These are phyloP conservation scores for Ascochyta koolunga DNA, from an alignment of 2,329 filamentous ascomycete genomes.

Conservation along the genomic window DNA sequence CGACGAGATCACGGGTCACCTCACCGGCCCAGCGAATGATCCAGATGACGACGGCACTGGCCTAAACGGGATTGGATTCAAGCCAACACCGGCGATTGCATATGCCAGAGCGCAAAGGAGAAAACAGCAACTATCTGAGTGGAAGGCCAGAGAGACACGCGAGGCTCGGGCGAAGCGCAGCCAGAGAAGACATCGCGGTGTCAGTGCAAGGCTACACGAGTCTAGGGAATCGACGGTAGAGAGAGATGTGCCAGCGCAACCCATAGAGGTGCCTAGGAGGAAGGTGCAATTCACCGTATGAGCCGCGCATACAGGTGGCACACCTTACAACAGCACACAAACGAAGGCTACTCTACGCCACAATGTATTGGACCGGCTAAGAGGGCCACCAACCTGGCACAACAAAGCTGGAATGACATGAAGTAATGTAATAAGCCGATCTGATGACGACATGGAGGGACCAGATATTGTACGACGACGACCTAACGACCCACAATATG, in stretches of 20 bases:
- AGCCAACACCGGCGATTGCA: conserved; percentile 64
- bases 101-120: conserved; percentile 62
- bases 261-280: conserved; percentile 25
- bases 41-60: conserved; percentile 67
- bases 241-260: conserved; percentile 28
- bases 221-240: conserved; percentile 40
- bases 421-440: conserved; percentile 8
- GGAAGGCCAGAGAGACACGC: conserved; percentile 63
- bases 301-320: neutral
- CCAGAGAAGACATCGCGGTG: conserved; percentile 54
- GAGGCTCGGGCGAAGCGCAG: conserved; percentile 64
- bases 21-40: conserved; percentile 56
- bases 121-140: conserved; percentile 64
- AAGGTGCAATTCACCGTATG: conserved; percentile 44
- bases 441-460: conserved; percentile 1
- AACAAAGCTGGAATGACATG: too few species aligned
- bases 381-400: too few species aligned
- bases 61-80: conserved; percentile 68
- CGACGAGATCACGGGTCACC: conserved; percentile 66
- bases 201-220: conserved; percentile 25
- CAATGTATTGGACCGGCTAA: too few species aligned
- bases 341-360: too few species aligned
- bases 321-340: too few species aligned
- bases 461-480: conserved; percentile 20
- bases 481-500: conserved; percentile 26